Conservation (phyloP, 768 basidiomycete species). For the Clavaria fumosa region DNA sequence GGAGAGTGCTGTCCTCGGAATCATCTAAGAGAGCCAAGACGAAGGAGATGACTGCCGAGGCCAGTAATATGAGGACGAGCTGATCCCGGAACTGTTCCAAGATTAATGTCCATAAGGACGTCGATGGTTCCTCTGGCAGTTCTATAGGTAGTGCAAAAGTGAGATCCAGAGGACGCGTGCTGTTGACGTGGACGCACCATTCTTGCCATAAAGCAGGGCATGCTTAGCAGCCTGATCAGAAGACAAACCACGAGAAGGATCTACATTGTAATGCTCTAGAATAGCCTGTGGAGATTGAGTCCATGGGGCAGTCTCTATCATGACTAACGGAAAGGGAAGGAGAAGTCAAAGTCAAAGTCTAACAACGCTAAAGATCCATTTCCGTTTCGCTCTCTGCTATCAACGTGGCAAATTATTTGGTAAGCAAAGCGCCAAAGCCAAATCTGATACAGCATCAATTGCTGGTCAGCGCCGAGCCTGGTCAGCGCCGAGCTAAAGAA, state of each 20-base stretch:
- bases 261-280: constrained; percentile 58
- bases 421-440: no score
- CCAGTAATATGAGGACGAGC: constrained; percentile 91
- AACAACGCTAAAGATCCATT: no score
- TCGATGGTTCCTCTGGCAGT: constrained; percentile 82
- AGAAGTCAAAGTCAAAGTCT: no score
- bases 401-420: no score
- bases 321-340: no score
- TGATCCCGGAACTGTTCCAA: constrained; percentile 99
- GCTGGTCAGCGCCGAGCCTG: no score
- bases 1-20: constrained; percentile 43
- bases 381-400: no score
- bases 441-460: no score
- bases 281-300: constrained; percentile 52
- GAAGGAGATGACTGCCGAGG: constrained; percentile 87
- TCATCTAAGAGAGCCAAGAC: constrained; percentile 81
- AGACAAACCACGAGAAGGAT: constrained; percentile 46
- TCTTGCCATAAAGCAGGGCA: constrained; percentile 70
- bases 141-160: constrained; percentile 32
- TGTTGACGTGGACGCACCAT: constrained; percentile 34
- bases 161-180: not conserved
- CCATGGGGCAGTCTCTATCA: constrained; percentile 72
- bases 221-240: constrained; percentile 55
- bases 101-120: constrained; percentile 86
- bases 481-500: no score